Conservation (phyloP, 2,329 filamentous ascomycete species). For the Byssothecium circinans region DNA sequence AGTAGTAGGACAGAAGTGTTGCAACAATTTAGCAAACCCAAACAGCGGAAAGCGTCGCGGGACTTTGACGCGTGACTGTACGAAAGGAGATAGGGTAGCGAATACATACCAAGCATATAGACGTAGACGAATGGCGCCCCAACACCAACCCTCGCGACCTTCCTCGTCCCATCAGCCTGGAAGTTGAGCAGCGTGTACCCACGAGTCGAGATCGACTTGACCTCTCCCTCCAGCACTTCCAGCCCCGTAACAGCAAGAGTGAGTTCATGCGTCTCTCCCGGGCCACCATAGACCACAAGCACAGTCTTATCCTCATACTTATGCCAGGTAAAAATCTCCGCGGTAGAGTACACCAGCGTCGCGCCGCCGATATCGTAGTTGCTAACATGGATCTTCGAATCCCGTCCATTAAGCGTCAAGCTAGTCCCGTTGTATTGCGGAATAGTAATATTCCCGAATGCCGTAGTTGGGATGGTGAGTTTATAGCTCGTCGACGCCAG, state of each 20-base stretch:
- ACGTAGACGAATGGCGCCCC: slow-evolving; percentile 52
- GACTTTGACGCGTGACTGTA: too few species aligned
- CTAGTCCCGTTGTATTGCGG: slow-evolving; percentile 59
- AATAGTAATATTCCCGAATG: slow-evolving; percentile 57
- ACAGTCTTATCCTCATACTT: slow-evolving; percentile 61
- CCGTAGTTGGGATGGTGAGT: slow-evolving; percentile 63
- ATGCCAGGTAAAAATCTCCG: slow-evolving; percentile 70
- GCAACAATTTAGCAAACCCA: too few species aligned
- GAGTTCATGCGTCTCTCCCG: slow-evolving; percentile 65
- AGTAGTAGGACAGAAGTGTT: background rate
- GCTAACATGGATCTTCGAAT: slow-evolving; percentile 68
- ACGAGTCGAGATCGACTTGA: slow-evolving; percentile 42
- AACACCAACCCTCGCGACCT: slow-evolving; percentile 52
- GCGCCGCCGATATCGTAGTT: slow-evolving; percentile 66
- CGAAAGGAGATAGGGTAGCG: too few species aligned
- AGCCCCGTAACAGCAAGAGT: slow-evolving; percentile 48
- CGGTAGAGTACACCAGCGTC: slow-evolving; percentile 67
- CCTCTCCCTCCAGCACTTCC: slow-evolving; percentile 47
- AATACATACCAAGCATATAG: slow-evolving; percentile 60
- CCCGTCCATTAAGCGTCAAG: slow-evolving; percentile 62
- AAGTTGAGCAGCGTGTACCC: slow-evolving; percentile 57
- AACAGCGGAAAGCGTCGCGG: too few species aligned
- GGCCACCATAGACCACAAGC: slow-evolving; percentile 65
- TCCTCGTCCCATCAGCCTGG: slow-evolving; percentile 56
- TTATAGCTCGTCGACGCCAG: slow-evolving; percentile 62